Evolutionary conservation across 352 stramenopile species (phyloP).

Genomic region (Phytophthora tubulina): DNA sequence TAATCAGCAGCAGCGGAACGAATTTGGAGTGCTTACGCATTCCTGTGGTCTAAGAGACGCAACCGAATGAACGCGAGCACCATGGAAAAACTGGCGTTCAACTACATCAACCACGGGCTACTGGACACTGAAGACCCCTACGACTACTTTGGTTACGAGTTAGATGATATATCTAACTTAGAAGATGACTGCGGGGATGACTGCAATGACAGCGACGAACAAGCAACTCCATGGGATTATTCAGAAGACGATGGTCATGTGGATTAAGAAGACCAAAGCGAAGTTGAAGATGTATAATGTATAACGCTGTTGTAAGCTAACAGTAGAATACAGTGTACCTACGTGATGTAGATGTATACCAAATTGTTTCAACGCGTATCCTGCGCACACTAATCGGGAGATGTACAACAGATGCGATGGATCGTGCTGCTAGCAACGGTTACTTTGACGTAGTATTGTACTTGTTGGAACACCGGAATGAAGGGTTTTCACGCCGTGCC

Average conservation of each 20-base stretch:
- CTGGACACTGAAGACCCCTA: not conserved
- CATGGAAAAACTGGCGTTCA: constrained; percentile 4
- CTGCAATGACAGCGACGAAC: too few species aligned
- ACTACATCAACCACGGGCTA: not conserved
- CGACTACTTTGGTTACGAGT: constrained; percentile 5
- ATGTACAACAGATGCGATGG: too few species aligned
- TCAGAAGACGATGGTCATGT: too few species aligned
- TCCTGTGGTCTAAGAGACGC: not conserved
- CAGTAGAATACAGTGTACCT: not conserved
- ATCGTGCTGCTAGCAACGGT: too few species aligned
- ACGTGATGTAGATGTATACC: not conserved
- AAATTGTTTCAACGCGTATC: not conserved
- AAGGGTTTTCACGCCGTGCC: too few species aligned
- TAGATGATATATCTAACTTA: not conserved
- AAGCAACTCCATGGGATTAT: too few species aligned
- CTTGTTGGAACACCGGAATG: too few species aligned
- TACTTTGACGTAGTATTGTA: too few species aligned
- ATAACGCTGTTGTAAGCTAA: not conserved
- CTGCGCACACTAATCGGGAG: too few species aligned
- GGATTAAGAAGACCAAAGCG: not conserved
- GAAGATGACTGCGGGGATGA: not conserved
- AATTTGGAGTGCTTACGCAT: not conserved
- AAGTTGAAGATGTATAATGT: not conserved
- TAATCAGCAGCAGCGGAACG: not conserved
- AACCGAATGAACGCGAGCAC: not conserved